Percentiles rank a stretch among this genome's conserved stretches.
Evolutionary conservation across 1,284 basidiomycete genomes (phyloP).

Genomic region (Cutaneotrichosporon sp.): DNA sequence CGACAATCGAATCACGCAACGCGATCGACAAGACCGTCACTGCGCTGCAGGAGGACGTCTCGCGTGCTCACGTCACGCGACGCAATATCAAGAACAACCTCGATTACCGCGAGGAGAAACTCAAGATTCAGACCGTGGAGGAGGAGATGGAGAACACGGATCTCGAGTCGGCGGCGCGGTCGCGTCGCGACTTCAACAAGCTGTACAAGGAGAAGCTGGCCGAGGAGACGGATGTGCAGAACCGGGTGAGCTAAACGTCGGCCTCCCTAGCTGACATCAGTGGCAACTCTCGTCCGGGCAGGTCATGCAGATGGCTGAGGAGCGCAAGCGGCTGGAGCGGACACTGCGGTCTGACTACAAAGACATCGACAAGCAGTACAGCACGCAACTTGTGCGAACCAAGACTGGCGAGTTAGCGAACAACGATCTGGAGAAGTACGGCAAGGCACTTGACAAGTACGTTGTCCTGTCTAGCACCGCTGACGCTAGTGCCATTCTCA

Average conservation of each 20-base stretch:
- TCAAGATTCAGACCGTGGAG: constrained; percentile 64
- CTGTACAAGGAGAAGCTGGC: constrained; percentile 67
- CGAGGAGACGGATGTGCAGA: constrained; percentile 50
- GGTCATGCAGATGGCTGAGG: constrained; percentile 66
- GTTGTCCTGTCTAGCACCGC: constrained; percentile 24
- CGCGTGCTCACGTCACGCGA: constrained; percentile 59
- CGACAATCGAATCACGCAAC: constrained; percentile 55
- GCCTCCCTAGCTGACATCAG: constrained; percentile 49
- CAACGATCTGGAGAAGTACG: constrained; percentile 92
- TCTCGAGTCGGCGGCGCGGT: constrained; percentile 73
- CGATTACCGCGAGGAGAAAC: constrained; percentile 64
- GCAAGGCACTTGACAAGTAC: constrained; percentile 89
- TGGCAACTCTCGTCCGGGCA: constrained; percentile 76
- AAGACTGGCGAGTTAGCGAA: constrained; percentile 97
- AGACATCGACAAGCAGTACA: constrained; percentile 77
- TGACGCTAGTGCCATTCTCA: constrained; percentile 83
- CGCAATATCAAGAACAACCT: constrained; percentile 82
- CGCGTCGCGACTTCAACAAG: constrained; percentile 74
- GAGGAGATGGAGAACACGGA: constrained; percentile 69
- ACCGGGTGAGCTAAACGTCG: constrained; percentile 55
- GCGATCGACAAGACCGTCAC: constrained; percentile 58
- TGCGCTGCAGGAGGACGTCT: constrained; percentile 52
- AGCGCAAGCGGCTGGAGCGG: constrained; percentile 61
- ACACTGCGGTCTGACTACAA: constrained; percentile 80
- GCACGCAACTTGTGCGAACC: constrained; percentile 85